A percentile compares a stretch with the other conserved stretches of the same genome.
Conservation (phyloP, 2,329 filamentous ascomycete genomes). For the Neonectria sp. region DNA sequence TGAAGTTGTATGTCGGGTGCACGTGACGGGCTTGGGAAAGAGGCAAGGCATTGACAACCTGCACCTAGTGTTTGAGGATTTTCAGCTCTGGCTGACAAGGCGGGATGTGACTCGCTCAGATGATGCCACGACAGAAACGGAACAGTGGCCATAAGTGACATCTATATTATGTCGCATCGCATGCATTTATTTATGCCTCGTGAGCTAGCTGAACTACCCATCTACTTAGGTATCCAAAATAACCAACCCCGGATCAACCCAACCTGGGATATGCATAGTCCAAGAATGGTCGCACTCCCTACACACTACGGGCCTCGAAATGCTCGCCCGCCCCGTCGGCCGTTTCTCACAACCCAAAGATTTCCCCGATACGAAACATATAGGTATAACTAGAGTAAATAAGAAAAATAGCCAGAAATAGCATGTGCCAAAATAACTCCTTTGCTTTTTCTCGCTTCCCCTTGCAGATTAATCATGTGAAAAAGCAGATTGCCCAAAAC, state of each 20-base stretch:
- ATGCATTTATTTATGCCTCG: background rate
- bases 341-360: conserved; percentile 8
- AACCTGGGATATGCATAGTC: conserved; percentile 12
- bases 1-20: too few species aligned
- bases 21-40: background rate
- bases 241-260: background rate
- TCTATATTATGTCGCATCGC: background rate
- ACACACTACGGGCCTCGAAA: background rate
- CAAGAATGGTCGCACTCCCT: conserved; percentile 5
- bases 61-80: background rate
- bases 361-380: conserved; percentile 3
- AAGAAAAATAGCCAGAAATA: conserved; percentile 3
- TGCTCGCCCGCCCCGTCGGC: conserved; percentile 2
- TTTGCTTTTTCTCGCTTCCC: background rate
- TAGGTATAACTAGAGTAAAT: conserved; percentile 7
- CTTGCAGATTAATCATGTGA: conserved; percentile 2
- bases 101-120: background rate
- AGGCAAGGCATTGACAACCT: background rate
- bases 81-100: background rate
- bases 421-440: conserved; percentile 16
- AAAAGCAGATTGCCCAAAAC: conserved; percentile 7
- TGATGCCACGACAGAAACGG: background rate
- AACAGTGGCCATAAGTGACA: background rate
- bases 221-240: conserved; percentile 23
- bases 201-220: conserved; percentile 11